phyloP scores from a whole-genome alignment of 2,329 filamentous ascomycete genomes.

The Beauveria sp. region DNA sequence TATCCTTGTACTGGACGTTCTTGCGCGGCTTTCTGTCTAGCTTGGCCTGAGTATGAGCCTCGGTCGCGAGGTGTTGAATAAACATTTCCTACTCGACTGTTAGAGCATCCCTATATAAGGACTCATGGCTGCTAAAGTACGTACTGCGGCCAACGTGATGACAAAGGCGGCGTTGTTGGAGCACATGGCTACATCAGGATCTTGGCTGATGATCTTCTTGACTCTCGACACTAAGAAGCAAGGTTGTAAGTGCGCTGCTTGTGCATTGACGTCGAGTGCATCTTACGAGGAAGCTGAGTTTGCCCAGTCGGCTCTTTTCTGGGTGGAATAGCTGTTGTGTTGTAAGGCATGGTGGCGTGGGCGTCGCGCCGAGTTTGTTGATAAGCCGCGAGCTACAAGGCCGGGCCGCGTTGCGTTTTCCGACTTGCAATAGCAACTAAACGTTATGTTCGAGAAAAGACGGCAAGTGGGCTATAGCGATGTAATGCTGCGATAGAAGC shows the following conservation, averaged over 20 bases:
- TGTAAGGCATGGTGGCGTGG: slow-evolving; percentile 66
- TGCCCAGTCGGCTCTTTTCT: slow-evolving; percentile 78
- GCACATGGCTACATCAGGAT: slow-evolving; percentile 77
- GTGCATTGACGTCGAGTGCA: slow-evolving; percentile 14
- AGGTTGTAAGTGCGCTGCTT: slow-evolving; percentile 2
- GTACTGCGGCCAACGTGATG: slow-evolving; percentile 80
- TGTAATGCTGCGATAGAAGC: background rate
- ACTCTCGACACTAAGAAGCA: slow-evolving; percentile 69
- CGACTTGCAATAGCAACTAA: background rate
- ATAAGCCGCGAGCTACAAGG: background rate
- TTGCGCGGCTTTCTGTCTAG: slow-evolving; percentile 85
- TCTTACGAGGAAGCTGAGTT: slow-evolving; percentile 74
- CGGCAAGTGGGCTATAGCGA: background rate
- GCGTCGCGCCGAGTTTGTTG: background rate
- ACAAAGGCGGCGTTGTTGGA: slow-evolving; percentile 93
- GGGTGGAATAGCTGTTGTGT: slow-evolving; percentile 74
- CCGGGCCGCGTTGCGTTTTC: too few species aligned
- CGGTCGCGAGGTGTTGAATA: slow-evolving; percentile 80
- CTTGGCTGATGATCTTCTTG: slow-evolving; percentile 88
- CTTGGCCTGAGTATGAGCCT: slow-evolving; percentile 82
- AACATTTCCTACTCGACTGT: slow-evolving; percentile 72
- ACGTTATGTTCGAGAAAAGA: background rate
- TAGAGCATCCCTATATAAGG: background rate
- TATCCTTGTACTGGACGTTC: slow-evolving; percentile 92
- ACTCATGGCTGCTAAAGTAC: slow-evolving; percentile 14